phyloP scores from a whole-genome alignment of 768 basidiomycete species.

The Leccinum incarnatum region DNA sequence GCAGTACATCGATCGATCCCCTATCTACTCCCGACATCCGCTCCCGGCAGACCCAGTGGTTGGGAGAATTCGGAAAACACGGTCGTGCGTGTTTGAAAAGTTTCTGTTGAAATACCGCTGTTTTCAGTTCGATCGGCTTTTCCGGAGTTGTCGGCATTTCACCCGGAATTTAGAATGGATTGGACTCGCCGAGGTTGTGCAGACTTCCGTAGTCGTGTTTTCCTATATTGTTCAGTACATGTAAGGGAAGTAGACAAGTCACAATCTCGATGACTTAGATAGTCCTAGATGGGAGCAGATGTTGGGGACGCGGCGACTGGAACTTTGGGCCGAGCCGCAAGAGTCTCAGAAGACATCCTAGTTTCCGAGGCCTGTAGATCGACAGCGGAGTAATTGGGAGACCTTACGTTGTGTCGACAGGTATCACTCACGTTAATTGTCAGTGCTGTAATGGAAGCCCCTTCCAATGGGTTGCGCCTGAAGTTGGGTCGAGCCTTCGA shows the following conservation, averaged over 20 bases:
- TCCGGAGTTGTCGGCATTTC: neutral
- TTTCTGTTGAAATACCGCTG: neutral
- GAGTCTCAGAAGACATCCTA: neutral
- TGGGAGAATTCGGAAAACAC: neutral
- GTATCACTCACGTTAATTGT: too few relatives aligned
- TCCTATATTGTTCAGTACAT: neutral
- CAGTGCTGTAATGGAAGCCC: too few relatives aligned
- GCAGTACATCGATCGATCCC: neutral
- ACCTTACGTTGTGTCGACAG: neutral
- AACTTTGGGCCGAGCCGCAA: neutral
- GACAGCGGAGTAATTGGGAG: too few relatives aligned
- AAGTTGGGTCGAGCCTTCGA: too few relatives aligned
- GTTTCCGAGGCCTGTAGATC: neutral
- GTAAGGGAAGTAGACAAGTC: neutral
- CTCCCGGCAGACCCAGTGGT: neutral
- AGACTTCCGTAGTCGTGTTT: neutral
- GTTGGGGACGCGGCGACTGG: neutral
- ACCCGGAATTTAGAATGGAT: neutral
- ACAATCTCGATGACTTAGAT: neutral
- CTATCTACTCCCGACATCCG: neutral
- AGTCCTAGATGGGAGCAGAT: neutral
- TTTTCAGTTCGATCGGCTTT: too few relatives aligned
- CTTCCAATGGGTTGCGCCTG: neutral
- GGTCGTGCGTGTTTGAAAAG: neutral
- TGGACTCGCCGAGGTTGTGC: neutral